Conservation (phyloP, 2,329 filamentous ascomycete genomes). For the Beauveria sp. region DNA sequence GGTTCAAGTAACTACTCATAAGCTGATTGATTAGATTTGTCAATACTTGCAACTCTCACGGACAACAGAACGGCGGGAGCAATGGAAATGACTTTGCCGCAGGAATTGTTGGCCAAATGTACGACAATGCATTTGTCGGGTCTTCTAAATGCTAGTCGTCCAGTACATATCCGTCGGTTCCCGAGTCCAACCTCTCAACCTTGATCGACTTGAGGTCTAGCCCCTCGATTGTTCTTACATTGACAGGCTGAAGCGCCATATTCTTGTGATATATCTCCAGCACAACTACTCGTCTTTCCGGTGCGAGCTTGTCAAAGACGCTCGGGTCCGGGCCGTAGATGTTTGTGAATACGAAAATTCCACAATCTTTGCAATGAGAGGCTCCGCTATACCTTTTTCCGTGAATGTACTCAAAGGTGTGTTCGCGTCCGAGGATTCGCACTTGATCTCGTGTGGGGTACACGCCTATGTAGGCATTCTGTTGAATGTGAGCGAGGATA, state of each 20-base stretch:
- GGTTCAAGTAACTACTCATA: too few relatives aligned
- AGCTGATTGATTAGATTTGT: too few relatives aligned
- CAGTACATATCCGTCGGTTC: neutral
- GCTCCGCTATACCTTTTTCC: constrained; percentile 16
- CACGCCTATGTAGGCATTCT: constrained; percentile 22
- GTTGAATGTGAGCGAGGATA: neutral
- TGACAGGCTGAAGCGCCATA: constrained; percentile 20
- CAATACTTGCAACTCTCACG: too few relatives aligned
- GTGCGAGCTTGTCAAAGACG: constrained; percentile 20
- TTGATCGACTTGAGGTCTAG: constrained; percentile 10
- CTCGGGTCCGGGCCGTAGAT: constrained; percentile 23
- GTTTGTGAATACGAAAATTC: constrained; percentile 21
- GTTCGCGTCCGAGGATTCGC: constrained; percentile 17
- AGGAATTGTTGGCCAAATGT: too few relatives aligned
- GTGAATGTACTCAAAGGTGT: constrained; percentile 20
- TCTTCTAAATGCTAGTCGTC: neutral
- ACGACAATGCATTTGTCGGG: too few relatives aligned
- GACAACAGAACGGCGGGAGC: too few relatives aligned
- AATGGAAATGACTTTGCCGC: too few relatives aligned
- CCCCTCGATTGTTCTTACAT: constrained; percentile 18
- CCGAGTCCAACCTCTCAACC: neutral
- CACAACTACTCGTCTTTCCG: constrained; percentile 18
- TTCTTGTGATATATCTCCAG: constrained; percentile 17
- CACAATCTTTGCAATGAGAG: constrained; percentile 22
- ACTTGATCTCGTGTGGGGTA: constrained; percentile 23